Conservation (phyloP, 208 protist genomes). For the Leishmania aethiopica region DNA sequence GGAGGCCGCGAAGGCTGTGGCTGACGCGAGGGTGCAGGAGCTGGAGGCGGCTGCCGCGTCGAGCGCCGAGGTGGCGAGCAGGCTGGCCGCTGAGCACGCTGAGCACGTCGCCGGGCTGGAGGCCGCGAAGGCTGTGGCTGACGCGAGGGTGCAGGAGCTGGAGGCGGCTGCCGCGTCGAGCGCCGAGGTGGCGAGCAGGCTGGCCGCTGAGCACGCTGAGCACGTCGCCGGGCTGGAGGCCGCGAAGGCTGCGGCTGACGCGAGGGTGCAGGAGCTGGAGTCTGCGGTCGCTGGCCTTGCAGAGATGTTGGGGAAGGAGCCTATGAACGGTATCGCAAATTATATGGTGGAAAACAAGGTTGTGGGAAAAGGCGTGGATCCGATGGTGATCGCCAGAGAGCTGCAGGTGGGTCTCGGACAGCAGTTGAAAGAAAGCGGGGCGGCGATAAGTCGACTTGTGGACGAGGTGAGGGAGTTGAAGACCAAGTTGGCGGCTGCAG, state of each 20-base stretch:
- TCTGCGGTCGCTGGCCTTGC: background rate
- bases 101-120: background rate
- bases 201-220: background rate
- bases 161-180: conserved; percentile 6
- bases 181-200: background rate
- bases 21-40: conserved; percentile 3
- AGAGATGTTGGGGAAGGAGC: background rate
- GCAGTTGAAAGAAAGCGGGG: background rate
- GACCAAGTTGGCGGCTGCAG: background rate
- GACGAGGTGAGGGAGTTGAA: background rate
- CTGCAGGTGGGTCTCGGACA: background rate
- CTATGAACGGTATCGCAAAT: background rate
- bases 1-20: conserved; percentile 9
- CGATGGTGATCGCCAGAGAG: background rate
- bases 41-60: conserved; percentile 6
- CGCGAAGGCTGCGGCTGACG: background rate
- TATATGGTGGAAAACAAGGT: background rate
- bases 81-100: background rate
- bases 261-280: conserved; percentile 5
- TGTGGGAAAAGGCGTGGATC: background rate
- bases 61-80: background rate
- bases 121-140: conserved; percentile 9
- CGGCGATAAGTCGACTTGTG: background rate
- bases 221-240: conserved; percentile 3
- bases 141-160: conserved; percentile 1